phyloP scores from a whole-genome alignment of 1,139 yeast genomes.

The Starmera stellimalicola region DNA sequence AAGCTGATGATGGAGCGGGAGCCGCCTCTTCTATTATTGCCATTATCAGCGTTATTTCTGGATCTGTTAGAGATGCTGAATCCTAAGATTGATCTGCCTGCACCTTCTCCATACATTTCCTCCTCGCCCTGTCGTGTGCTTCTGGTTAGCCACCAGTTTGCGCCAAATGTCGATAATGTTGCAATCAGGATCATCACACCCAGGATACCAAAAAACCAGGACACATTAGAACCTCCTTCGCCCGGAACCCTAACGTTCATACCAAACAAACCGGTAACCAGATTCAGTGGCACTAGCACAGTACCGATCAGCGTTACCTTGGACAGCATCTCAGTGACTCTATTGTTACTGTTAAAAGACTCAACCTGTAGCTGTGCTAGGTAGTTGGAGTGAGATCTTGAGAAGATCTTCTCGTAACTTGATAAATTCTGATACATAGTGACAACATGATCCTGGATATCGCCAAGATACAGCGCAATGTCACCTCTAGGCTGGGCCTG shows the following conservation, averaged over 20 bases:
- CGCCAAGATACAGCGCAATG: conserved; percentile 83
- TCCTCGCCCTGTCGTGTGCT: conserved; percentile 23
- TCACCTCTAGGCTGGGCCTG: conserved; percentile 68
- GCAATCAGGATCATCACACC: conserved; percentile 38
- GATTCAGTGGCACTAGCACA: conserved; percentile 77
- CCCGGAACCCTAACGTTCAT: conserved; percentile 95
- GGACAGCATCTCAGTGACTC: conserved; percentile 78
- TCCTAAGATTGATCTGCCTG: conserved; percentile 25
- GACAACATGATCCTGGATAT: conserved; percentile 94
- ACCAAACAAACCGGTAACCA: conserved; percentile 89
- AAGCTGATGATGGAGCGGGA: conserved; percentile 17
- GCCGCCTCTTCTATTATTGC: conserved; percentile 13
- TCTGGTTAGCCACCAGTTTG: conserved; percentile 31
- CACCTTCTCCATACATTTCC: conserved; percentile 20
- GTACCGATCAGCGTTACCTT: conserved; percentile 90
- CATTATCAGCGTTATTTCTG: conserved; percentile 7
- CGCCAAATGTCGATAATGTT: conserved; percentile 24
- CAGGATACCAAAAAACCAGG: conserved; percentile 63
- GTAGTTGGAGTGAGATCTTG: conserved; percentile 86
- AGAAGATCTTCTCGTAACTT: conserved; percentile 87
- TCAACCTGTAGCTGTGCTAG: conserved; percentile 92
- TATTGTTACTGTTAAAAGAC: conserved; percentile 75
- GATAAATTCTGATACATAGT: conserved; percentile 89
- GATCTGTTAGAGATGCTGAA: conserved; percentile 10
- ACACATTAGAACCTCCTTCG: conserved; percentile 30